Conservation (phyloP, 805 yeast species). For the Zygosaccharomyces bisporus region DNA sequence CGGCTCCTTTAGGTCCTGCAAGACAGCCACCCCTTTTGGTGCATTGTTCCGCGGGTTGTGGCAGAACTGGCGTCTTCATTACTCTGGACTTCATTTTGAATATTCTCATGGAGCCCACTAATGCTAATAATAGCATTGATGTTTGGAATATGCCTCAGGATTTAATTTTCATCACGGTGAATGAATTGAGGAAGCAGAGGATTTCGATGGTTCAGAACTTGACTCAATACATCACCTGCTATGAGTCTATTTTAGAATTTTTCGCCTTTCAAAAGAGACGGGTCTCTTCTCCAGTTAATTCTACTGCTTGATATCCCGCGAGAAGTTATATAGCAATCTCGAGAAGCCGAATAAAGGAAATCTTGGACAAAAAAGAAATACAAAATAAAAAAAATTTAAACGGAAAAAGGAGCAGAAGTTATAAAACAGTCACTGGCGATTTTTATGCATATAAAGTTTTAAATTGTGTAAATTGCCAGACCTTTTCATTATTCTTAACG, state of each 20-base stretch:
- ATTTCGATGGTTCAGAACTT: slow-evolving; percentile 76
- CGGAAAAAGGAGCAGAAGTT: neutral
- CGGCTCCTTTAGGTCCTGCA: neutral
- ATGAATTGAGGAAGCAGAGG: slow-evolving; percentile 62
- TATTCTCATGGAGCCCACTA: slow-evolving; percentile 36
- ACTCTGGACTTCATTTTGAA: slow-evolving; percentile 52
- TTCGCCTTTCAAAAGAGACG: slow-evolving; percentile 23
- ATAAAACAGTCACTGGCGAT: neutral
- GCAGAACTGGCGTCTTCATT: slow-evolving; percentile 87
- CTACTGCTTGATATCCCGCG: neutral
- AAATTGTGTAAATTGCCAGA: neutral
- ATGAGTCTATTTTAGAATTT: slow-evolving; percentile 46
- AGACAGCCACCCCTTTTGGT: slow-evolving; percentile 51
- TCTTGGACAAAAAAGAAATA: neutral
- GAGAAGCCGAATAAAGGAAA: neutral
- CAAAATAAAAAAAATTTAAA: neutral
- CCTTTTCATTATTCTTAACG: neutral
- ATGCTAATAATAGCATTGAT: slow-evolving; percentile 37
- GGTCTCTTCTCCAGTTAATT: neutral
- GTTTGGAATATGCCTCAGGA: slow-evolving; percentile 46
- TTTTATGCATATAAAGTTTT: neutral
- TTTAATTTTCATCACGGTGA: slow-evolving; percentile 55
- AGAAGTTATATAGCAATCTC: neutral
- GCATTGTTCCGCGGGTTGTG: slow-evolving; percentile 97
- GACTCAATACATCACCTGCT: slow-evolving; percentile 67